Conservation (phyloP, 805 yeast species). For the Sugiyamaella valdiviana region DNA sequence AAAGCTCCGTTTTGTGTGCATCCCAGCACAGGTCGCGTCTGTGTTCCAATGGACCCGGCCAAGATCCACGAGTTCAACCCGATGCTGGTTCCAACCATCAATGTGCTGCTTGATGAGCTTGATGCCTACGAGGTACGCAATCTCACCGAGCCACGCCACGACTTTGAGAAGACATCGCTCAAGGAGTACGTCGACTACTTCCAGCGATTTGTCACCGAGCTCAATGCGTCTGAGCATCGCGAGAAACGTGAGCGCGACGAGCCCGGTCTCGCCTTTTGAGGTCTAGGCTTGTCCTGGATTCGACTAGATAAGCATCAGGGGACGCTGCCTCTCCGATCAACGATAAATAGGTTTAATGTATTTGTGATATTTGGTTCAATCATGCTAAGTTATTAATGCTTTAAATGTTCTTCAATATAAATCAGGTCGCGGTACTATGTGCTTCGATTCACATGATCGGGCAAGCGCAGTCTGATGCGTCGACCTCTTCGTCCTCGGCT, state of each 20-base stretch:
- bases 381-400: no score
- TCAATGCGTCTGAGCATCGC: slow-evolving; percentile 46
- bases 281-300: not conserved
- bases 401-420: no score
- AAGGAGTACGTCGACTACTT: slow-evolving; percentile 67
- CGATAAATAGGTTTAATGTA: no score
- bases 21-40: slow-evolving; percentile 90
- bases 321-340: no score
- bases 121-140: slow-evolving; percentile 34
- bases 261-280: not conserved
- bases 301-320: slow-evolving; percentile 8
- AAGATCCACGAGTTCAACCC: slow-evolving; percentile 60
- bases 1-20: slow-evolving; percentile 97
- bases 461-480: slow-evolving; percentile 11
- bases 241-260: slow-evolving; percentile 40
- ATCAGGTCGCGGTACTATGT: no score
- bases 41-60: slow-evolving; percentile 61
- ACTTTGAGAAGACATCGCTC: slow-evolving; percentile 61
- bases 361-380: no score
- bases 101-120: slow-evolving; percentile 57
- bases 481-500: slow-evolving; percentile 3
- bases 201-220: slow-evolving; percentile 50
- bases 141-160: slow-evolving; percentile 24
- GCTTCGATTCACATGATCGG: slow-evolving; percentile 6
- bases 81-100: slow-evolving; percentile 67